A percentile compares a stretch with the other conserved stretches of the same genome.
These are phyloP conservation scores for Fennellomyces sp. DNA, from an alignment of 371 early-diverging fungal species.

Conservation along the genomic window DNA sequence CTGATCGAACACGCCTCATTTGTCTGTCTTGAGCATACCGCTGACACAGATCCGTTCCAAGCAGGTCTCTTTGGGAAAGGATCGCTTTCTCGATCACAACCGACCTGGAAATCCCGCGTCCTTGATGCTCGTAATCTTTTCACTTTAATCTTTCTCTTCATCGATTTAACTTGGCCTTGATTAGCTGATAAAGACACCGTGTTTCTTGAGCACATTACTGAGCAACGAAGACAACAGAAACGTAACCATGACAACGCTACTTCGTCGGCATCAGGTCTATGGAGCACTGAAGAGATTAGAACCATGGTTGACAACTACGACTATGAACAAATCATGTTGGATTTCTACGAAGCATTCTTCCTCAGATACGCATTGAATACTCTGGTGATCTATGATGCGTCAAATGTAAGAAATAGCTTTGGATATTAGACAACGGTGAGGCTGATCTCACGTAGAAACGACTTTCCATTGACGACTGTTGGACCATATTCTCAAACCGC, in stretches of 20 bases:
- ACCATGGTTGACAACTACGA: constrained; percentile 20
- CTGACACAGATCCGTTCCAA: not conserved
- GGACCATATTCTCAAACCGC: constrained; percentile 7
- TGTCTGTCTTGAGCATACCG: constrained; percentile 2
- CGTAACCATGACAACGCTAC: constrained; percentile 14
- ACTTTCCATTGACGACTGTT: constrained; percentile 23
- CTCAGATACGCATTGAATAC: constrained; percentile 59
- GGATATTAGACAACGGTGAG: not conserved
- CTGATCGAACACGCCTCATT: not conserved
- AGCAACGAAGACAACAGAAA: constrained; percentile 48
- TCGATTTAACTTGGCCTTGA: too few relatives aligned
- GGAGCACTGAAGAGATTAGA: constrained; percentile 13
- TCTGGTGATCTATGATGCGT: constrained; percentile 38
- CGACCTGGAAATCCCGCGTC: constrained; percentile 65
- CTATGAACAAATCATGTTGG: constrained; percentile 62
- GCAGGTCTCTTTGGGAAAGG: constrained; percentile 77
- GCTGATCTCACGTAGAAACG: not conserved
- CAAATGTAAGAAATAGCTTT: constrained; percentile 25
- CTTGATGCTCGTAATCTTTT: constrained; percentile 2
- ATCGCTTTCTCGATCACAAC: constrained; percentile 76
- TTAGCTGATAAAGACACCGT: not conserved
- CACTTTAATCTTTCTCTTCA: too few relatives aligned
- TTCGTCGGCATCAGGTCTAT: not conserved
- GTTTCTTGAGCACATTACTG: constrained; percentile 48
- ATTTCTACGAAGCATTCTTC: constrained; percentile 71